Base-by-base conservation (phyloP, 495 filamentous ascomycete species). In the Mytilinidion resinicola region DNA sequence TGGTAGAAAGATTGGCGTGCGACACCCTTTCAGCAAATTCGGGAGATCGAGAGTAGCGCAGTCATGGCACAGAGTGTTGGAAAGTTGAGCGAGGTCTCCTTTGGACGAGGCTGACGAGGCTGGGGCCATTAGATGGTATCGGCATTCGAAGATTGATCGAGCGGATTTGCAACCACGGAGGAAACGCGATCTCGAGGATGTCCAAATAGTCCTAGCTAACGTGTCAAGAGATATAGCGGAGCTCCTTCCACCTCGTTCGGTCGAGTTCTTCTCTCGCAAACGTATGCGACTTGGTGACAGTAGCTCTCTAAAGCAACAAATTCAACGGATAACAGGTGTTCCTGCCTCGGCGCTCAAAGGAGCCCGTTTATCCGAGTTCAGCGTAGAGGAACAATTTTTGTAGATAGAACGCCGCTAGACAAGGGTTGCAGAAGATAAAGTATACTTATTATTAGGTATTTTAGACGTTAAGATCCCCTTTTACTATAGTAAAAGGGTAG, bases 361-460 rank as follows among this genome's bases (percentile, higher is more conserved):
- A 14, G 11, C 12, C 34, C 37, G 48, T 44, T 21, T 61, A 8
- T 9, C 11, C 39, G 37, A 50, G 11, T 61, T 56, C 35, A 61
- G 20, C 30, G 42, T 60, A 11, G 21, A 39, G 9, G 46, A 63
- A 39, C 49, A 49, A 15, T 14, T 63, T 47, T 46, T 12, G 30
- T 63, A 57, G 60, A 46, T 49, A 33, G 30, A 17, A 14, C 17
- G 37, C 5, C 33, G 60, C 10, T 12, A 60, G 20, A 60, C 57
- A 25, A 55, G 10, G 17, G 15, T 11, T 9, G 17, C 47, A 15
- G 61, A 64, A 55, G 61, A 64, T 48, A 61, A 38, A 17, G 53
- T 42, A 38, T 64, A 64, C 50, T 64, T 48, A 19, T 38, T 64
- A 17, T 57, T 64, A 14, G 61, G 61, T 15, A 55, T 64, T 48